Percentiles rank a stretch among this genome's conserved stretches.
Conservation (phyloP, 768 basidiomycete genomes). For the Tricholoma flavovirens region DNA sequence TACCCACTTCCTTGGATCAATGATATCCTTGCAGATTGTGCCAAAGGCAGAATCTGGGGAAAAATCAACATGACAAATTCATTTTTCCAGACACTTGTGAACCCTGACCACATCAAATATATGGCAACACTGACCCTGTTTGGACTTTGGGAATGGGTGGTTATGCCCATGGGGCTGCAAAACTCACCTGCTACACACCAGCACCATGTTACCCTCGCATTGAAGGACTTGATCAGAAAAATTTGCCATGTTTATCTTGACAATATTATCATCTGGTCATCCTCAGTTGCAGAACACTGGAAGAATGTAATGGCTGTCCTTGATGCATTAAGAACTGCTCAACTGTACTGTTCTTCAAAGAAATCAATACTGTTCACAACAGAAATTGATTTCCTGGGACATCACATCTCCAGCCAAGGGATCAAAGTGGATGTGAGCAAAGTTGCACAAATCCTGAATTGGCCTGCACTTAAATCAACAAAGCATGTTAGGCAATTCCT, state of each 20-base stretch:
- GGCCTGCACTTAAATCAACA: constrained; percentile 1
- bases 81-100: too few species aligned
- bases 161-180: too few species aligned
- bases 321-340: constrained; percentile 2
- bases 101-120: too few species aligned
- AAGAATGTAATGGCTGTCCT: constrained; percentile 21
- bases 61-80: too few species aligned
- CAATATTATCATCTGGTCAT: constrained; percentile 42
- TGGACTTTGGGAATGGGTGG: too few species aligned
- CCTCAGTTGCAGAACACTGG: constrained; percentile 28
- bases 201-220: too few species aligned
- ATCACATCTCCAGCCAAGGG: not conserved
- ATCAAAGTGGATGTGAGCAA: not conserved
- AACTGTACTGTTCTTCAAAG: constrained; percentile 1
- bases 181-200: constrained; percentile 32
- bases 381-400: not conserved
- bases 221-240: constrained; percentile 28
- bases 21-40: too few species aligned
- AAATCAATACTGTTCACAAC: not conserved
- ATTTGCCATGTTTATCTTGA: constrained; percentile 42
- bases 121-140: too few species aligned
- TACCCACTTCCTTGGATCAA: too few species aligned
- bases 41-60: too few species aligned
- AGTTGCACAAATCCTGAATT: constrained; percentile 18
- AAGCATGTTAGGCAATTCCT: constrained; percentile 4